A percentile compares a stretch with the other conserved stretches of the same genome.
These are phyloP conservation scores for Ganoderma leucocontextum DNA, from an alignment of 1,284 basidiomycete genomes.

Conservation along the genomic window DNA sequence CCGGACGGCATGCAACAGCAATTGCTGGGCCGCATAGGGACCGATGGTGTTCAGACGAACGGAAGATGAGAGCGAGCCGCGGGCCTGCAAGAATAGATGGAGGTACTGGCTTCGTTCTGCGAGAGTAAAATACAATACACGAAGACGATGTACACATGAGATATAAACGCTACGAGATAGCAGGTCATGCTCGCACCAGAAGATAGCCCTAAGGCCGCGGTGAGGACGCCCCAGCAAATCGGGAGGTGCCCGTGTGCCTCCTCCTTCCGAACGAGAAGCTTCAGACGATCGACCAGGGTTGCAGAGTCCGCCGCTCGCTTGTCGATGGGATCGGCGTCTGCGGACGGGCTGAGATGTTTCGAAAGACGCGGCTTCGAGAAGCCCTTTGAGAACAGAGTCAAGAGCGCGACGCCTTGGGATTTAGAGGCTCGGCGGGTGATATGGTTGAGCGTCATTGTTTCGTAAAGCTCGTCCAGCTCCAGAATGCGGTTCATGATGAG, in stretches of 20 bases:
- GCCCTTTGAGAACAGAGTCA: conserved; percentile 88
- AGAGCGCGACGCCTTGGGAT: conserved; percentile 92
- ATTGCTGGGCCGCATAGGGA: conserved; percentile 91
- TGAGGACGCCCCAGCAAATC: conserved; percentile 89
- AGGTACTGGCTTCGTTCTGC: conserved; percentile 82
- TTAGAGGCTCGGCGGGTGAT: conserved; percentile 88
- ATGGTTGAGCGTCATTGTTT: conserved; percentile 89
- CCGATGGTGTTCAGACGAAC: conserved; percentile 93
- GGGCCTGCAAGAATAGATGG: conserved; percentile 92
- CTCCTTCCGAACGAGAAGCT: conserved; percentile 70
- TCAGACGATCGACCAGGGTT: conserved; percentile 70
- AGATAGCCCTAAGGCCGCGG: conserved; percentile 78
- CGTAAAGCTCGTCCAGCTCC: conserved; percentile 81
- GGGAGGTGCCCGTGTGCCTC: conserved; percentile 85
- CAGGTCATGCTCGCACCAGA: conserved; percentile 59
- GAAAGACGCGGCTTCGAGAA: conserved; percentile 62
- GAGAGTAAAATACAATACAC: conserved; percentile 4
- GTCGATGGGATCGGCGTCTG: conserved; percentile 21
- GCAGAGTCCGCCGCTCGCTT: conserved; percentile 36
- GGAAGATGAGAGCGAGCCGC: conserved; percentile 89
- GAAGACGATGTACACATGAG: conserved; percentile 8
- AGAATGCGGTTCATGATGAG: conserved; percentile 51
- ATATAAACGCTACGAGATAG: conserved; percentile 7
- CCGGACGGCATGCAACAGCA: conserved; percentile 79
- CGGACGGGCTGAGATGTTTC: conserved; percentile 27